Evolutionary conservation across 805 yeast genomes (phyloP), one percentile per base, ranked within the genome.

Genomic region (Yamadazyma endophytica): DNA sequence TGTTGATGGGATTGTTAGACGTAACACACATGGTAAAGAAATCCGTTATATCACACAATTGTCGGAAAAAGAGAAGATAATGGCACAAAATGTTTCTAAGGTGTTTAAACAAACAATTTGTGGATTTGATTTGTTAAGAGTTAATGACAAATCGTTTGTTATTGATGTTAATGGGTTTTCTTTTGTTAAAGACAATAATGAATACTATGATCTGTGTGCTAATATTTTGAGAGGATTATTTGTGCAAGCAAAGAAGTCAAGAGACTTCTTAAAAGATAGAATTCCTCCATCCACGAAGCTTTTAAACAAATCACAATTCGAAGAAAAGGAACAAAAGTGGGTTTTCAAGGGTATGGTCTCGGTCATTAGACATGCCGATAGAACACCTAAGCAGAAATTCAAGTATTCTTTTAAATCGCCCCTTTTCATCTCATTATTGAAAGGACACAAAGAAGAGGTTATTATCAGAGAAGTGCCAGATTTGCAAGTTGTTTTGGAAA

Each of bases 131-230:
- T 66, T 92, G 29, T 68, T 92, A 35, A 74, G 99, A 47, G 97
- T 89, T 3, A 73, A 82, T 40, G 96, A 96, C 9, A 69, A 77
- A 46, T 82, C 94, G 37, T 92, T 75, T 54, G 98, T 92, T 22
- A 92, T 92, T 56, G 99, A 92, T 58, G 99, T 92, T 22, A 92
- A 92, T 54, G 99, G 99, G 2, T 92, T 92, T 52, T 88, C 97
- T 0, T 92, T 92, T 61, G 99, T 92, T 20, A 92, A 92, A 54
- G 97, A 92, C 56, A 92, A 87, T 49, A 68, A 67, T 36, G 78
- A 73, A 1, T 92, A 92, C 61, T 92, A 92, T 56, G 95, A 88
- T 54, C 70, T 75, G 14, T 81, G 92, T 60, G 77, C 97, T 0
- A 63, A 70, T 27, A 89, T 90, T 21, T 61, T 92, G 43, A 70